Evolutionary conservation across 768 basidiomycete species (phyloP), one percentile per base, ranked within the genome.

Genomic region (Rhodocollybia butyracea): DNA sequence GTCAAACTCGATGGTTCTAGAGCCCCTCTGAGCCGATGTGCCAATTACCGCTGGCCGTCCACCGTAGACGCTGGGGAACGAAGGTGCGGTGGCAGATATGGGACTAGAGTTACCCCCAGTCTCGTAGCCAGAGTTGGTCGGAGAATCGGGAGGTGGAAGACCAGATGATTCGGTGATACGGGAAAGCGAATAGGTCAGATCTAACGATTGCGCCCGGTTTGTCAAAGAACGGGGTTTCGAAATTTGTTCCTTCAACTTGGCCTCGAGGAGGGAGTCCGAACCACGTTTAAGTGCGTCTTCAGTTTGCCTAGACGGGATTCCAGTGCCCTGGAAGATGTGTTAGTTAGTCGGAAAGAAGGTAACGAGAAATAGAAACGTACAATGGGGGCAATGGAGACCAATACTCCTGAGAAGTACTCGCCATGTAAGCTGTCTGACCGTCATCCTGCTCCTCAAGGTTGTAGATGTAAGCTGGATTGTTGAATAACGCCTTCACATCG

Each of bases 401-500:
- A 62, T 89, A 89, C 56, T 91, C 89, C 46, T 76, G 75, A 36
- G 78, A 74, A 24, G 78, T 70, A 21, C 74, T 79, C 5, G 30
- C 77, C 3, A 83, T 70, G 64, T 84, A 88, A 39, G 75, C 81
- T 5, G 80, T 70, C 57, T 84, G 86, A 32, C 46, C 31, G 22
- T 88, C 88, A 53, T 88, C 82, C 17, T 80, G 84, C 56, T 87
- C 83, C 57, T 91, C 88, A 12, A 90, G 73, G 64, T 90, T 84
- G 62, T 91, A 93, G 51, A 89, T 86, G 62, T 91, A 91, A 3
- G 88, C 79, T 21, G 91, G 88, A 0, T 88, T 84, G 65, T 94
- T 90, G 74, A 98, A 97, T 62, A 98, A 67, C 0, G 95, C 94
- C 70, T 96, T 97, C 55, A 98, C 95, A 60, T 97, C 93, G 2